Evolutionary conservation across 1,284 basidiomycete genomes (phyloP).

Genomic region (Cutaneotrichosporon daszewskae): DNA sequence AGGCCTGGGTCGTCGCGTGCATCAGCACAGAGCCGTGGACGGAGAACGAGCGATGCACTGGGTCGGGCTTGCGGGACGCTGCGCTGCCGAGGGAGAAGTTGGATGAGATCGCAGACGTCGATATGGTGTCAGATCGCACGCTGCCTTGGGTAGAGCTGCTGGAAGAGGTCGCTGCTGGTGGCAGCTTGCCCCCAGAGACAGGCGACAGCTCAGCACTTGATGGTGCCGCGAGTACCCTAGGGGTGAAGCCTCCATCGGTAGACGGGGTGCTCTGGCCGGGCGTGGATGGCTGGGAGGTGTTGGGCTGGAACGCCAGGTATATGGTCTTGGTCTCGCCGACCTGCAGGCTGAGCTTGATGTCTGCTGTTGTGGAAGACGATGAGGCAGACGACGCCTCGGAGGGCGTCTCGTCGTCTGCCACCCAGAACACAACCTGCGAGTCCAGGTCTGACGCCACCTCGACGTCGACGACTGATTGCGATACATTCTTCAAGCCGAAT

Average conservation of each 20-base stretch:
- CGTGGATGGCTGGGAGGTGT: conserved; percentile 14
- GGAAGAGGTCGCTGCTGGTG: conserved; percentile 2
- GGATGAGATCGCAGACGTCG: conserved; percentile 2
- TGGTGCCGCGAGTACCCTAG: conserved; percentile 20
- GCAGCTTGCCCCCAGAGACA: conserved; percentile 6
- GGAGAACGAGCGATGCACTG: conserved; percentile 38
- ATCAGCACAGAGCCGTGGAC: conserved; percentile 42
- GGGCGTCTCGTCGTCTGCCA: conserved; percentile 16
- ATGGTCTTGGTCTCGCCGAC: conserved; percentile 20
- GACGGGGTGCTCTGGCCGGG: conserved; percentile 12
- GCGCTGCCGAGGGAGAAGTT: conserved; percentile 4
- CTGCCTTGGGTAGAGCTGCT: too few relatives aligned
- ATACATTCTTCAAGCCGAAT: conserved; percentile 37
- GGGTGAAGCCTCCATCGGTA: conserved; percentile 34
- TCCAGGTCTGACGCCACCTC: conserved; percentile 37
- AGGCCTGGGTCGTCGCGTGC: conserved; percentile 21
- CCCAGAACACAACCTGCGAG: conserved; percentile 35
- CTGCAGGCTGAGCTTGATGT: conserved; percentile 22
- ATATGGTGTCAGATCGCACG: not conserved
- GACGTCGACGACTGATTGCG: conserved; percentile 22
- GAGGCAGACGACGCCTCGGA: conserved; percentile 28
- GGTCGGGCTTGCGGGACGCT: conserved; percentile 25
- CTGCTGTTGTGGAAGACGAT: conserved; percentile 20
- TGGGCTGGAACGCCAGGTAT: conserved; percentile 35
- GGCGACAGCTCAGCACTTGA: conserved; percentile 11